Evolutionary conservation across 164 flowering plant genomes (phyloP), one percentile per base, ranked within the genome.

Genomic region (Taxillus chinensis): DNA sequence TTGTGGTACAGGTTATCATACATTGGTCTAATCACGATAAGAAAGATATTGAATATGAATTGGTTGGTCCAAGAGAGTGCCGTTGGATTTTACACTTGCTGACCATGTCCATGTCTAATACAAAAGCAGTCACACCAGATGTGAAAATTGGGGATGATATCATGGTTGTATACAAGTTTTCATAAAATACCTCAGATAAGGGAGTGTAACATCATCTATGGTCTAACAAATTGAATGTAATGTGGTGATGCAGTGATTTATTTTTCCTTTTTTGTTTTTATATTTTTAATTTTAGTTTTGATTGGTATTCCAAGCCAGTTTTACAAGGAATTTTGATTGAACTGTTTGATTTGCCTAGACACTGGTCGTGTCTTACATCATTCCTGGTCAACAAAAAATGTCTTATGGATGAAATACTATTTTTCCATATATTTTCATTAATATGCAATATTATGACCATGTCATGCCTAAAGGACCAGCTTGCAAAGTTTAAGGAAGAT

Each of bases 1-100:
- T 72, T 85, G 80, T 84, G 86, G 62, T 76, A 83, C 90, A 83
- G 87, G 90, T 77, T 48, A 45, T 65, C 27, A 69, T 27, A 27
- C 45, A 71, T 52, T 65, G 63, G 71, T 78, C 71, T 78, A 83
- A 83, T 81, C 76, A 69, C 61, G 71, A 57, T 72, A 80, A 82
- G 57, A 68, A 78, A 65, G 79, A 70, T 48, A 64, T 60, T 67
- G 67, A 73, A 71, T 75, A 77, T 61, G 73, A 80, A 77, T 68
- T 59, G 69, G 73, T 74, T 74, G 75, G 72, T 69, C 71, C 63
- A 70, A 57, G 16, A 71, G 71, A 62, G 15, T 61, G 62, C 66
- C 37, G 65, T 67, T 63, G 70, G 73, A 70, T 55, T 64, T 64
- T 59, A 61, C 45, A 62, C 66, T 38, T 53, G 46, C 46, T 9